Percentiles rank a stretch among this genome's conserved stretches.
These are phyloP conservation scores for Sporisorium sorghi DNA, from an alignment of 1,284 basidiomycete genomes.

Conservation along the genomic window DNA sequence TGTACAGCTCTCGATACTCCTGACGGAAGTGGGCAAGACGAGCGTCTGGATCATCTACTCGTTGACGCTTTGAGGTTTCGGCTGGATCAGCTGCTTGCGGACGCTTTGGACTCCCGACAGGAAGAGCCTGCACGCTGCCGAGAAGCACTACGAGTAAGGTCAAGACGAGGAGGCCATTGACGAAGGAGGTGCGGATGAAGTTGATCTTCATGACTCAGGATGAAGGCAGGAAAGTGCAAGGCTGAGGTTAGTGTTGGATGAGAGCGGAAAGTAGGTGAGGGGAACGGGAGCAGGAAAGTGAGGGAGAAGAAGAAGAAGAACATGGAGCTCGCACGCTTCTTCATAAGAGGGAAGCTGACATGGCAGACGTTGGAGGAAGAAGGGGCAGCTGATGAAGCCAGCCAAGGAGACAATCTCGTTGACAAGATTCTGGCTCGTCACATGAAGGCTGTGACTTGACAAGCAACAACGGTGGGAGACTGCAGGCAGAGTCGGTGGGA, in stretches of 20 bases:
- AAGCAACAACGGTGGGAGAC: background rate
- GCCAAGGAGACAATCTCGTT: too few relatives aligned
- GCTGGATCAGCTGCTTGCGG: too few relatives aligned
- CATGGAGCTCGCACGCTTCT: too few relatives aligned
- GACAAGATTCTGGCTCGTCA: too few relatives aligned
- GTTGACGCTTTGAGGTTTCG: too few relatives aligned
- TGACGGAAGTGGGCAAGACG: background rate
- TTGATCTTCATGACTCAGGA: background rate
- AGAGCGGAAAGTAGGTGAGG: background rate
- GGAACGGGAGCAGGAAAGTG: background rate
- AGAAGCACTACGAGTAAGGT: background rate
- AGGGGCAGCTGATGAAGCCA: background rate
- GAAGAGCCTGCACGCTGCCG: conserved; percentile 2
- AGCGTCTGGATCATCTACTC: too few relatives aligned
- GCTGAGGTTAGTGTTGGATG: background rate
- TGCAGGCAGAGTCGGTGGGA: background rate
- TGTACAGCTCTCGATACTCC: background rate
- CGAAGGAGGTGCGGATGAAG: background rate
- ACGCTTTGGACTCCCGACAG: too few relatives aligned
- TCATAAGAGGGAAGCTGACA: too few relatives aligned
- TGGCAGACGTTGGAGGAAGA: background rate
- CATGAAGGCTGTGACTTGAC: background rate
- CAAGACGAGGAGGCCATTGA: background rate
- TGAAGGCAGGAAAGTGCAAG: background rate
- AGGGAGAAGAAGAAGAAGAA: background rate